phyloP scores from a whole-genome alignment of 345 rosid species.

The thale cress (Arabidopsis thaliana) region TAIR10.1 NC_003071.7:16496501-16497000 shows the following conservation, averaged over 20 bases:
- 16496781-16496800: slow-evolving; percentile 23
- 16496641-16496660: background rate
- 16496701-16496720: background rate
- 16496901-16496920: slow-evolving; percentile 28
- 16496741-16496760: slow-evolving; percentile 35
- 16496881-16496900: slow-evolving; percentile 23
- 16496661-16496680: background rate
- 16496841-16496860: slow-evolving; percentile 45
- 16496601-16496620: background rate
- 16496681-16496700: background rate
- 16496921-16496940: slow-evolving; percentile 43
- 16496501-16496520: slow-evolving; percentile 3
- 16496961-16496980: background rate
- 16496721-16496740: background rate
- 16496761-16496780: slow-evolving; percentile 48
- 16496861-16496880: slow-evolving; percentile 43
- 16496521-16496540: background rate
- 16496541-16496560: background rate
- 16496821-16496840: slow-evolving; percentile 45
- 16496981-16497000: slow-evolving; percentile 1
- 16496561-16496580: background rate
- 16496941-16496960: background rate
- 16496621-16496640: background rate
- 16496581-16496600: background rate
- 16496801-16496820: slow-evolving; percentile 31